Evolutionary conservation across 2,329 filamentous ascomycete genomes (phyloP), one percentile per base, ranked within the genome.

Genomic region (Trichocomaceae sp.): DNA sequence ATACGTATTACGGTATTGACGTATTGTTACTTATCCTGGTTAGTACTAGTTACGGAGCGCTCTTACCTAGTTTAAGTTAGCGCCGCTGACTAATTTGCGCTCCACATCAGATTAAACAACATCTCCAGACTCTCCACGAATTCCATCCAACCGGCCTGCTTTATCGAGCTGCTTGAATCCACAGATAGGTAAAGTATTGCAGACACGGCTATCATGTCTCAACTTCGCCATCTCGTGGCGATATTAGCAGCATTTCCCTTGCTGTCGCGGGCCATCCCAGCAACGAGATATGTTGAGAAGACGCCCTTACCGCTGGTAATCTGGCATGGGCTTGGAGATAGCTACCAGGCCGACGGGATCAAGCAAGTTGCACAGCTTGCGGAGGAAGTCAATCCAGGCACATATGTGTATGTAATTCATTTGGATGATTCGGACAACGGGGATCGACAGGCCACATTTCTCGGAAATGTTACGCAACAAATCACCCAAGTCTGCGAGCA

Each of bases 381-480:
- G 60, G 80, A 89, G 56, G 71, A 81, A 49, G 76, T 83, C 55
- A 83, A 96, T 72, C 90, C 90, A 0, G 90, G 88, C 57, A 96
- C 90, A 15, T 85, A 89, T 64, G 84, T 93, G 20, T 87, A 97
- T 76, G 82, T 85, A 61, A 83, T 96, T 66, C 83, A 83, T 13
- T 77, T 96, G 17, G 83, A 80, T 69, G 79, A 83, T 44, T 81
- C 85, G 64, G 77, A 83, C 51, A 77, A 74, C 58, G 77, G 76
- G 61, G 93, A 99, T 77, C 86, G 87, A 48, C 83, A 83, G 54
- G 88, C 88, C 29, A 92, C 89, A 60, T 99, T 96, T 78, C 83
- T 95, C 65, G 93, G 93, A 69, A 95, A 96, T 72, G 76, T 96
- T 5, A 91, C 87, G 2, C 77, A 80, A 49, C 92, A 97, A 73